These are phyloP conservation scores for Schizophyllum amplum DNA, from an alignment of 1,284 basidiomycete genomes.

Conservation along the genomic window DNA sequence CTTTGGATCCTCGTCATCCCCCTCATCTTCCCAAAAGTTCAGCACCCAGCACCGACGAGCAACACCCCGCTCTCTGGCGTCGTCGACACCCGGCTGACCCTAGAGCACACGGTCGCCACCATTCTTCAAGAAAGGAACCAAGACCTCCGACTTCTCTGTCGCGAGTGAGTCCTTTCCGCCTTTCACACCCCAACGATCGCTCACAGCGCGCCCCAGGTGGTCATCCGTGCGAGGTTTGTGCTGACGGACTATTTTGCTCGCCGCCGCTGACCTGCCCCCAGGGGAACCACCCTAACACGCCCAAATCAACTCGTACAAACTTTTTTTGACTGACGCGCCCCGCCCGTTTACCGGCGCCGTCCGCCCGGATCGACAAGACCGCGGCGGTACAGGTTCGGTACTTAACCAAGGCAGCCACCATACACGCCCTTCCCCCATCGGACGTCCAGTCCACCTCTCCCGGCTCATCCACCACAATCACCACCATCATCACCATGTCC, in stretches of 20 bases:
- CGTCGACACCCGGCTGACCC: background rate
- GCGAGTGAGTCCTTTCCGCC: slow-evolving; percentile 45
- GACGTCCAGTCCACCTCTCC: slow-evolving; percentile 9
- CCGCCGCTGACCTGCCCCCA: slow-evolving; percentile 21
- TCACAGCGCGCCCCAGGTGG: slow-evolving; percentile 46
- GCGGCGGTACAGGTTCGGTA: slow-evolving; percentile 38
- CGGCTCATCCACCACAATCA: slow-evolving; percentile 18
- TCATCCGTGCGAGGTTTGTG: slow-evolving; percentile 65
- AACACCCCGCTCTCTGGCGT: background rate
- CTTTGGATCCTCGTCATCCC: background rate
- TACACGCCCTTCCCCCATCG: slow-evolving; percentile 59
- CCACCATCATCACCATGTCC: slow-evolving; percentile 42
- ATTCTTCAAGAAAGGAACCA: slow-evolving; percentile 66
- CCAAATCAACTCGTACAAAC: slow-evolving; percentile 18
- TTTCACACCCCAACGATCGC: slow-evolving; percentile 12
- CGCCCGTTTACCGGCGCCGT: slow-evolving; percentile 34
- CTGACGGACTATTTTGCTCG: slow-evolving; percentile 6
- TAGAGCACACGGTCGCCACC: slow-evolving; percentile 38
- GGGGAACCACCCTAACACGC: slow-evolving; percentile 75
- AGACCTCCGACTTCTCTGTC: slow-evolving; percentile 77
- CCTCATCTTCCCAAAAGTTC: background rate
- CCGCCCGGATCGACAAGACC: slow-evolving; percentile 60
- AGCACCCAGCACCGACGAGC: background rate
- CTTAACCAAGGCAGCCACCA: slow-evolving; percentile 42
- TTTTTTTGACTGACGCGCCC: slow-evolving; percentile 16